Evolutionary conservation across 805 yeast genomes (phyloP), one percentile per base, ranked within the genome.

Genomic region (Lachancea lanzarotensis): DNA sequence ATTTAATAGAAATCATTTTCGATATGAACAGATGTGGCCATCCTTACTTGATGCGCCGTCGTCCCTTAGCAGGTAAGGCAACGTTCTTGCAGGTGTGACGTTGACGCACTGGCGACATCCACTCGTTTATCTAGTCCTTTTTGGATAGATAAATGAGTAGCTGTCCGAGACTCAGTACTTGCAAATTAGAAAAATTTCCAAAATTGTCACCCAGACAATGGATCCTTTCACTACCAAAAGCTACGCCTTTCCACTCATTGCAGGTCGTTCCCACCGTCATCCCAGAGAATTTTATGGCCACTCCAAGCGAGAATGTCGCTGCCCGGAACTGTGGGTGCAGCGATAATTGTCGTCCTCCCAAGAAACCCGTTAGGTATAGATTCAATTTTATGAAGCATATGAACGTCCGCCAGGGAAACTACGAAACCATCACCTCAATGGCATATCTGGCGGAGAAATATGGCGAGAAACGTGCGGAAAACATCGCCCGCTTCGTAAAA

Each of bases 361-460:
- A 39, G 31, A 47, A 40, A 15, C 45, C 35, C 3, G 47, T 47
- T 10, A 33, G 47, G 16, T 47, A 47, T 34, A 50, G 51, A 18
- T 55, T 55, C 35, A 55, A 53, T 30, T 59, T 63, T 34, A 43
- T 50, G 40, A 57, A 49, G 27, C 48, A 53, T 33, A 48, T 61
- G 57, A 46, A 55, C 3, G 34, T 55, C 7, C 53, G 56, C 33
- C 60, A 57, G 10, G 56, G 62, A 3, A 55, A 57, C 38, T 63
- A 63, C 45, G 55, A 54, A 30, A 44, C 56, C 32, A 60, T 63
- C 19, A 62, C 65, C 1, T 61, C 66, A 1, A 57, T 59, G 25
- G 57, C 55, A 25, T 63, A 62, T 43, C 45, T 63, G 30, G 59
- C 56, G 35, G 59, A 55, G 31, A 63, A 63, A 37, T 63, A 60